These are phyloP conservation scores for Uronychia setigera DNA, from an alignment of 73 alveolate species.

Conservation along the genomic window DNA sequence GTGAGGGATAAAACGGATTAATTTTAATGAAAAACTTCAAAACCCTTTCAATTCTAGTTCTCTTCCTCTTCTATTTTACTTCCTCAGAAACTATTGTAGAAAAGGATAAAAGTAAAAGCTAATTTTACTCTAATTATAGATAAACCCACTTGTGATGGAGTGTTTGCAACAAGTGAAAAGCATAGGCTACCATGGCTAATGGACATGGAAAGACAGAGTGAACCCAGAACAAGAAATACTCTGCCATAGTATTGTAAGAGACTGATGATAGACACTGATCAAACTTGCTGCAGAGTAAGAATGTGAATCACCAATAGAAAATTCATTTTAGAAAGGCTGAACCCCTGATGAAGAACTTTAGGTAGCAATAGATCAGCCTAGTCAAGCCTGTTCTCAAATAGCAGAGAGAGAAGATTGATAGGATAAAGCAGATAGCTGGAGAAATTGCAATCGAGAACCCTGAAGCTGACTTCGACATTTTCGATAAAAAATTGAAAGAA, in stretches of 20 bases:
- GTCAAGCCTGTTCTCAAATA: background rate
- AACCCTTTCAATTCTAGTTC: no score
- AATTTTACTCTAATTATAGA: no score
- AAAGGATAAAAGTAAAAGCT: no score
- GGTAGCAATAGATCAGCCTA: background rate
- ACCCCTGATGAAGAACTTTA: background rate
- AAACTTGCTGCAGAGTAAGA: background rate
- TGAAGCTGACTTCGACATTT: background rate
- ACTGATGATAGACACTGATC: background rate
- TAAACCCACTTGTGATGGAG: background rate
- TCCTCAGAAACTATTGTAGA: no score
- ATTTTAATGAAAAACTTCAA: no score
- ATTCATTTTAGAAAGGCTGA: background rate
- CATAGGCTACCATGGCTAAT: background rate
- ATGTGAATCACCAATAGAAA: background rate
- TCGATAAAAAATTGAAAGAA: background rate
- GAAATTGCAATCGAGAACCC: background rate
- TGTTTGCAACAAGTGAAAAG: background rate
- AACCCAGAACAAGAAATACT: background rate
- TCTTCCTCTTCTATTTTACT: no score
- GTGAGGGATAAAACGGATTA: no score
- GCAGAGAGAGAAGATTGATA: background rate
- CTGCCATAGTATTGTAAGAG: background rate
- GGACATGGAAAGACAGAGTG: background rate
- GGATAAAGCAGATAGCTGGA: background rate